Evolutionary conservation across 192 early-diverging fungal species (phyloP), one percentile per base, ranked within the genome.

Genomic region (Chytriomyces sp.): DNA sequence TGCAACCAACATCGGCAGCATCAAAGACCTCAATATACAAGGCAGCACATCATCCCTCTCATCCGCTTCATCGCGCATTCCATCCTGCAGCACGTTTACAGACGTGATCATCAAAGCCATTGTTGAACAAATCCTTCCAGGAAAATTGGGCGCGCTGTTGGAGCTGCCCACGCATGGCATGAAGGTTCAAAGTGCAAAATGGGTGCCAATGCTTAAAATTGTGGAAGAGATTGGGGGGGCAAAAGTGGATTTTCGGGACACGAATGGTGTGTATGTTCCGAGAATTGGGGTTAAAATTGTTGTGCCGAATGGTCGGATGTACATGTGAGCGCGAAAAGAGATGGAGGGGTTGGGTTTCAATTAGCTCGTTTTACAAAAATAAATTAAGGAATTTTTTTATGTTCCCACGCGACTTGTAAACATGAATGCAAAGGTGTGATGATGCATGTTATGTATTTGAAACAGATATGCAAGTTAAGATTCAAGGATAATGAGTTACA

Each of bases 241-340:
- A 6, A 70, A 77, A 53, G 68, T 77, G 35, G 76, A 77, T 43
- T 49, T 61, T 16, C 67, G 66, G 9, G 76, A 77, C 43, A 69
- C 76, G 18, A 62, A 77, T 47, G 67, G 48, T 8, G 64, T 77
- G 2, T 77, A 69, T 70, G 43, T 77, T 23, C 76, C 76, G 28
- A 18, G 76, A 20, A 68, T 77, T 68, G 76, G 67, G 16, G 76
- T 77, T 8, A 68, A 70, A n/a, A 61, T 77, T n/a, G 67, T 70
- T 18, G 76, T 77, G 11, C 76, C 76, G 0, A 67, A 67, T 43
- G 75, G 75, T 2, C 26, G 75, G 53, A 11, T 57, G 53, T 57
- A 35, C 28, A 35, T 35, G 28, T 35, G n/a, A n/a, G n/a, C n/a
- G n/a, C n/a, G n/a, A n/a, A n/a, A n/a, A n/a, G n/a, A n/a, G n/a